A percentile compares a stretch with the other conserved stretches of the same genome.
Evolutionary conservation across 768 basidiomycete species (phyloP).

Genomic region (Phanerochaete sordida): DNA sequence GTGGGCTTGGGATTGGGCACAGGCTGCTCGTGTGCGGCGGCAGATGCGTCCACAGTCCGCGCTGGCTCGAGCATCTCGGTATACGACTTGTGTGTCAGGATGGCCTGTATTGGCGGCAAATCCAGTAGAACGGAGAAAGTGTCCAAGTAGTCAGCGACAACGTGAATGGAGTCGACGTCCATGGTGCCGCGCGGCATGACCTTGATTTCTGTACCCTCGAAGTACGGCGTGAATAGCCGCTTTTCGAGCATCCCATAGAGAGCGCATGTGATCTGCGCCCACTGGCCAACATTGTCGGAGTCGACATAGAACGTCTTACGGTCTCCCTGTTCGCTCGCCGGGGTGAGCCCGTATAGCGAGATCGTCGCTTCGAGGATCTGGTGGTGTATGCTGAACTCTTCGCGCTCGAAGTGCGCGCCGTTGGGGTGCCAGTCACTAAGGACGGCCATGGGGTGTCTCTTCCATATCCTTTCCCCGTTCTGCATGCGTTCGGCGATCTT

Average conservation of each 20-base stretch:
- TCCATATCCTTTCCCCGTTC: constrained; percentile 8
- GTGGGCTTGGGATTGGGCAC: not conserved
- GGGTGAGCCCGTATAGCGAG: constrained; percentile 1
- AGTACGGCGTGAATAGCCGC: constrained; percentile 5
- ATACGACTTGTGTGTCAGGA: constrained; percentile 3
- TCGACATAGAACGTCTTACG: not conserved
- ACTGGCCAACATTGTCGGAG: constrained; percentile 1
- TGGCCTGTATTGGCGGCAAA: constrained; percentile 7
- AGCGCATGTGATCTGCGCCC: constrained; percentile 8
- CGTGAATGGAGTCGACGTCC: constrained; percentile 6
- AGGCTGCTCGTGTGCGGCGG: not conserved
- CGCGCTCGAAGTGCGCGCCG: not conserved
- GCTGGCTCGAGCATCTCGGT: not conserved
- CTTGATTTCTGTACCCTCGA: not conserved
- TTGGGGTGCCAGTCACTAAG: not conserved
- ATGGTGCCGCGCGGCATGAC: constrained; percentile 7
- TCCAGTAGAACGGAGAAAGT: constrained; percentile 8
- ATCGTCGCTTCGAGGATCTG: constrained; percentile 9
- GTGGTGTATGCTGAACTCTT: constrained; percentile 3
- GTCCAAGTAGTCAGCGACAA: constrained; percentile 10
- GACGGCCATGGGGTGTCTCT: constrained; percentile 3
- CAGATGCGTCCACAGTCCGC: not conserved
- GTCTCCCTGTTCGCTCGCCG: not conserved
- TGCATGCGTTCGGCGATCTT: constrained; percentile 11
- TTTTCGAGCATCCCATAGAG: constrained; percentile 5